Percentiles rank a stretch among this genome's conserved stretches.
Conservation (phyloP, 2,329 filamentous ascomycete species). For the Alternaria sp. region DNA sequence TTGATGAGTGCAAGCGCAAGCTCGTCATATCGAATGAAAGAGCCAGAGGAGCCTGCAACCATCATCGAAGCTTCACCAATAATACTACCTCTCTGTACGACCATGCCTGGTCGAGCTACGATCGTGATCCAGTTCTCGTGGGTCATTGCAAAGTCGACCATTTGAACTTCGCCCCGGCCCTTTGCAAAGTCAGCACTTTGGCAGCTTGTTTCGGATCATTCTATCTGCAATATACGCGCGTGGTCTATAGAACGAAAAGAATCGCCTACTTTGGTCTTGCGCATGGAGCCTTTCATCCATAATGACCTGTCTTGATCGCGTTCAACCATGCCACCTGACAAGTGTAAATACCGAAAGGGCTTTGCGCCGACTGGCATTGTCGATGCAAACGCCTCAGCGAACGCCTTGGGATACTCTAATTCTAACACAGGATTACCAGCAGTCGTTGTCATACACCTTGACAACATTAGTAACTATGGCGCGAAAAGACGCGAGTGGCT, state of each 20-base stretch:
- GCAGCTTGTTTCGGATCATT: neutral
- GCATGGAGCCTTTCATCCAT: slow-evolving; percentile 22
- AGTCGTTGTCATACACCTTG: slow-evolving; percentile 31
- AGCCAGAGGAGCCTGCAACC: slow-evolving; percentile 23
- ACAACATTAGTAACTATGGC: slow-evolving; percentile 13
- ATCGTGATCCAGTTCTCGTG: slow-evolving; percentile 24
- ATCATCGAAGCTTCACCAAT: slow-evolving; percentile 18
- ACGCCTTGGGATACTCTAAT: slow-evolving; percentile 23
- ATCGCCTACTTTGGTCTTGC: slow-evolving; percentile 21
- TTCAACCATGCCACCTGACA: slow-evolving; percentile 21
- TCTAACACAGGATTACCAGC: slow-evolving; percentile 22
- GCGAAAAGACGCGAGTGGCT: neutral
- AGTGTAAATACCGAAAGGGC: slow-evolving; percentile 26
- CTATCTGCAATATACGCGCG: neutral
- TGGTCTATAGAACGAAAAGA: neutral
- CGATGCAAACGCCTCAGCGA: slow-evolving; percentile 21
- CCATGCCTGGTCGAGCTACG: slow-evolving; percentile 24
- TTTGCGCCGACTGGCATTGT: slow-evolving; percentile 16
- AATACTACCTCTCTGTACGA: slow-evolving; percentile 18
- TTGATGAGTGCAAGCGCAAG: slow-evolving; percentile 25
- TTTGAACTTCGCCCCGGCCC: slow-evolving; percentile 24
- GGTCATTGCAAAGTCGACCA: slow-evolving; percentile 25
- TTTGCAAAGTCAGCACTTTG: slow-evolving; percentile 7
- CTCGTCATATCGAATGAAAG: slow-evolving; percentile 29
- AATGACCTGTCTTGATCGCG: slow-evolving; percentile 20